A percentile compares a stretch with the other conserved stretches of the same genome.
These are phyloP conservation scores for Shiraia bambusicola DNA, from an alignment of 2,329 filamentous ascomycete species.

Conservation along the genomic window DNA sequence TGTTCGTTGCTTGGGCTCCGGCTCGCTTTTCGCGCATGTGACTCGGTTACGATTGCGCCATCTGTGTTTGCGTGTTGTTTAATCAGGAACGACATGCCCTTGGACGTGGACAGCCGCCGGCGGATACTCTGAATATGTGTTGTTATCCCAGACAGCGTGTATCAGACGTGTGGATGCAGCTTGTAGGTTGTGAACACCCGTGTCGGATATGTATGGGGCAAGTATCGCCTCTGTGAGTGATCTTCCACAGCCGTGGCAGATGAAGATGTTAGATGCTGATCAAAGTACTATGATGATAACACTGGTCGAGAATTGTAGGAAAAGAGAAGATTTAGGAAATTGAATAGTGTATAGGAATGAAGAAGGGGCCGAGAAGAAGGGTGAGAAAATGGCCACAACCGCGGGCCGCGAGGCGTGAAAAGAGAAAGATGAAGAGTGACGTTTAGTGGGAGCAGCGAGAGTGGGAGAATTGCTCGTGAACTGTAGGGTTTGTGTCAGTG, in stretches of 20 bases:
- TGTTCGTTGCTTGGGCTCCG: constrained; percentile 46
- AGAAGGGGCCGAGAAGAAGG: constrained; percentile 17
- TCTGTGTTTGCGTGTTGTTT: constrained; percentile 23
- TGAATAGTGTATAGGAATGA: background rate
- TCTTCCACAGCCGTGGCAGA: background rate
- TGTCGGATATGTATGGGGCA: no score
- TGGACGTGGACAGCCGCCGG: constrained; percentile 26
- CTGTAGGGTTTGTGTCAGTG: constrained; percentile 22
- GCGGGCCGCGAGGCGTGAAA: constrained; percentile 3
- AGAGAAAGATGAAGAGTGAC: constrained; percentile 11
- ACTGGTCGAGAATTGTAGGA: background rate
- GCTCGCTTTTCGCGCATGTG: constrained; percentile 42
- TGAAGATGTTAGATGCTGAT: background rate
- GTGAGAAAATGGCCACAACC: constrained; percentile 24
- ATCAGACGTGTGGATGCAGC: background rate
- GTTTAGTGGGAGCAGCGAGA: constrained; percentile 24
- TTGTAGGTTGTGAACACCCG: no score
- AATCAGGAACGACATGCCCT: constrained; percentile 28
- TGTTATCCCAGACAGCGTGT: constrained; percentile 27
- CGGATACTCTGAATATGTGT: constrained; percentile 27
- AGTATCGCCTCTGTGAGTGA: no score
- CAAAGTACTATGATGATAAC: background rate
- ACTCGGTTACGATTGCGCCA: constrained; percentile 22
- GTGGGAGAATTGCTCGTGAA: constrained; percentile 19
- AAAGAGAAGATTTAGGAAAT: background rate